These are phyloP conservation scores for Pyrrhoderma noxium DNA, from an alignment of 1,284 basidiomycete genomes.

Conservation along the genomic window DNA sequence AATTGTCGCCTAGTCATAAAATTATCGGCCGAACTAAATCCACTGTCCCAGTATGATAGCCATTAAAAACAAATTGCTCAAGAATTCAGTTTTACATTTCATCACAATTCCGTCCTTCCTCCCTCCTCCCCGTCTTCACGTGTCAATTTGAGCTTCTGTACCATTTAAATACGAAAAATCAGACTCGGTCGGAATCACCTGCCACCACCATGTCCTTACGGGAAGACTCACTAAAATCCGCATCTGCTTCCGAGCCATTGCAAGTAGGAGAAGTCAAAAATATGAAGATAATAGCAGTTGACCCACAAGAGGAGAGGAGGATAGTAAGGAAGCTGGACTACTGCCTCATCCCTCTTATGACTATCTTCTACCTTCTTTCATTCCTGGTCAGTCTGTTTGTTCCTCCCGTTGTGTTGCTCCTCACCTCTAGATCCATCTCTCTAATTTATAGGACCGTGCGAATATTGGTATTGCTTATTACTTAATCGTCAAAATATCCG, in stretches of 20 bases:
- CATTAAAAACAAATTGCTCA: neutral
- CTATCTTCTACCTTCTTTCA: slow-evolving; percentile 43
- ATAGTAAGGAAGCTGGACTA: slow-evolving; percentile 36
- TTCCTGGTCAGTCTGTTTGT: slow-evolving; percentile 36
- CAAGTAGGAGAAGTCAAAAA: neutral
- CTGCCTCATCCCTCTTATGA: slow-evolving; percentile 40
- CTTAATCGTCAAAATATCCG: neutral
- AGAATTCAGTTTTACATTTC: neutral
- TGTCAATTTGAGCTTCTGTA: neutral
- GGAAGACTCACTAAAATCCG: neutral
- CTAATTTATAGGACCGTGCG: slow-evolving; percentile 28
- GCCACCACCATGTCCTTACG: neutral
- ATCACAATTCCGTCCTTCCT: neutral
- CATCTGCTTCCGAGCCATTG: neutral
- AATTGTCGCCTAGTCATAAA: neutral
- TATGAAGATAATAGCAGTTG: neutral
- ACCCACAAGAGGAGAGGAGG: slow-evolving; percentile 17
- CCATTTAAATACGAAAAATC: neutral
- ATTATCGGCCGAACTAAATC: no score
- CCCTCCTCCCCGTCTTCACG: neutral
- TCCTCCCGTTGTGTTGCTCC: neutral
- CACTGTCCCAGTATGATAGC: no score
- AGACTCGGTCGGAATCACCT: neutral
- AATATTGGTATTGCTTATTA: slow-evolving; percentile 32
- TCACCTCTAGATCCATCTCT: neutral